Evolutionary conservation across 805 yeast genomes (phyloP), one percentile per base, ranked within the genome.

Genomic region (Jamesozyma piceae): DNA sequence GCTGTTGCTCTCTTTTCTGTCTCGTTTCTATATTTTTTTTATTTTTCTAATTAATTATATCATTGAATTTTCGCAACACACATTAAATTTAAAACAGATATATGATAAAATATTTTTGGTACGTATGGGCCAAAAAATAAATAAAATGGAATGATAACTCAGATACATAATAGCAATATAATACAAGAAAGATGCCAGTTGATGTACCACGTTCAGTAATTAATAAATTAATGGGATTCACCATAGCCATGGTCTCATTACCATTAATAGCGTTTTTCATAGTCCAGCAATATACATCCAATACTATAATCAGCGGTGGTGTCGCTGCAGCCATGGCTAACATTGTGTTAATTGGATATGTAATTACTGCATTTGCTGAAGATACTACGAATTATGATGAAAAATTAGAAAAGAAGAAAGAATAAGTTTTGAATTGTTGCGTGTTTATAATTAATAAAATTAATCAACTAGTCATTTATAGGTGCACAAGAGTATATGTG

Each of bases 271-370:
- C 82, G 1, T 84, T 84, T 61, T 84, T 84, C 58, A 46, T 64
- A 1, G 59, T 71, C 14, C 80, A 77, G 50, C 71, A 69, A 51
- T 44, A 43, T 17, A 51, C 58, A 6, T 39, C 50, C 15, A 82
- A 75, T 53, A 74, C 88, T 1, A 61, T 83, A 13, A 65, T 80
- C 11, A 78, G 86, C 39, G 94, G 94, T 34, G 92, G 92, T 2
- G 55, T 79, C n/a, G 86, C 89, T 30, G 92, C 92, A 2, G 68
- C 76, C 15, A 75, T 75, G 43, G 92, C 92, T 22, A 84, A 84
- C 55, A 63, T 79, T 5, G 92, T 84, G 18, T 65, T 84, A 49
- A 74, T 83, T 41, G 84, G 82, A 1, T 84, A 81, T 54, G 77
- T 84, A 28, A 68, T 80, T 15, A 82, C 74, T 46, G 92, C 94